These are phyloP conservation scores for Cryoendolithus antarcticus DNA, from an alignment of 2,329 filamentous ascomycete species.

Conservation along the genomic window DNA sequence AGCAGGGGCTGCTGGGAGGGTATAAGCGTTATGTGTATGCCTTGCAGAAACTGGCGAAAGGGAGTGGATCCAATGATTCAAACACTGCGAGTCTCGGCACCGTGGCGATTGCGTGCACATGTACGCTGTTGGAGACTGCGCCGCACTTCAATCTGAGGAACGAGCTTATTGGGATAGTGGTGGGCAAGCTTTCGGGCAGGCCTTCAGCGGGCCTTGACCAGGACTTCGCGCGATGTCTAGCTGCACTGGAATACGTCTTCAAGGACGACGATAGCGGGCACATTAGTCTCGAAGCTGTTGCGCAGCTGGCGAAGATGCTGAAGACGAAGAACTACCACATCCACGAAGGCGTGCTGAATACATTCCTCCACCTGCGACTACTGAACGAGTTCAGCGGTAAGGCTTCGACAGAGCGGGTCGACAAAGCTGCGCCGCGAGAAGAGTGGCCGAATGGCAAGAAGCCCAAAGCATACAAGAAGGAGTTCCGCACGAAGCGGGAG, in stretches of 20 bases:
- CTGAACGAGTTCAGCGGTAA: conserved; percentile 80
- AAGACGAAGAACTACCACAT: conserved; percentile 71
- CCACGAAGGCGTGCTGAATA: conserved; percentile 75
- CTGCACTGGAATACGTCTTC: conserved; percentile 72
- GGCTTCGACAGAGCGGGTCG: conserved; percentile 65
- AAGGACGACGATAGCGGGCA: conserved; percentile 79
- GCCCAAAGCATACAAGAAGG: conserved; percentile 60
- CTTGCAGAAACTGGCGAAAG: conserved; percentile 55
- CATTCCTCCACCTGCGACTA: conserved; percentile 79
- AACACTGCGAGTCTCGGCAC: conserved; percentile 40
- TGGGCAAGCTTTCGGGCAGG: conserved; percentile 66
- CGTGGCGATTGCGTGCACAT: conserved; percentile 75
- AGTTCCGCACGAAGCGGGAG: conserved; percentile 79
- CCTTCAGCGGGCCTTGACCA: conserved; percentile 44
- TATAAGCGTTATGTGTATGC: conserved; percentile 79
- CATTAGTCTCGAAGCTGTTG: conserved; percentile 74
- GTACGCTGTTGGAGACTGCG: conserved; percentile 65
- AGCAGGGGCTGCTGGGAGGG: conserved; percentile 71
- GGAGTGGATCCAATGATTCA: conserved; percentile 31
- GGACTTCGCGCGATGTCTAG: conserved; percentile 65
- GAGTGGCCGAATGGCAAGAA: conserved; percentile 31
- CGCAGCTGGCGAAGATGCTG: conserved; percentile 87
- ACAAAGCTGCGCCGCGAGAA: conserved; percentile 42
- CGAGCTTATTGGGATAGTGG: conserved; percentile 76
- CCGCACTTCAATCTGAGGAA: conserved; percentile 95